Evolutionary conservation across 179 eudicot genomes (phyloP), one percentile per base, ranked within the genome.

Genomic region (Heliamphora pulchella): DNA sequence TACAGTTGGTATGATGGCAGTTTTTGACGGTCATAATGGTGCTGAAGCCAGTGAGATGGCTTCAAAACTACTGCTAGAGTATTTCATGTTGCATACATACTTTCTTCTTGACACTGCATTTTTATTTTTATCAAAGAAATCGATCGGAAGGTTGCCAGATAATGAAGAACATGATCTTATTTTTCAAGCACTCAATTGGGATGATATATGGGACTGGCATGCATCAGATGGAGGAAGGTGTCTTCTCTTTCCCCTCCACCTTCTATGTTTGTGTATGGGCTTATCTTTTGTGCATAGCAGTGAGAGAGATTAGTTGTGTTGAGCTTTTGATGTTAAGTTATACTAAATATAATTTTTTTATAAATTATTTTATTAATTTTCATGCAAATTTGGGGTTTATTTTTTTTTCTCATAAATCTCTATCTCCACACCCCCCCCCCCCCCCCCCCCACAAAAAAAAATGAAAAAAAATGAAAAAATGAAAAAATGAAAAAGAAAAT

Each of bases 21-120:
- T 96, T 88, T 94, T 96, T 82, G 99, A 96, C 82, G 99, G 98
- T 47, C 99, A 96, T 82, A 94, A 94, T 87, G 99, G 99, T 76
- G 88, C 93, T 39, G 98, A 96, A 89, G 98, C 98, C 78, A 94
- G 99, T 85, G 97, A 94, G 71, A 90, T 91, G 94, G 98, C 99
- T 66, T 94, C 97, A 48, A 92, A 90, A 76, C 88, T 92, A 76
- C 81, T 96, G 77, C 73, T 96, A 82, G 97, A 96, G 87, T 96
- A 92, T 84, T 90, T 96, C 80, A 82, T 86, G 77, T 80, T 94
- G 91, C 99, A 96, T 82, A 88, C 94, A 1, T 94, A 85, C 82
- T 96, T 96, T 83, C 94, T 92, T 81, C 91, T 96, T 47, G 99
- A 96, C 83, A 89, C 88, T 18, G 86, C 96, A 70, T 91, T 92